Evolutionary conservation across 805 yeast species (phyloP).

Genomic region (Kodamaea sagamina): DNA sequence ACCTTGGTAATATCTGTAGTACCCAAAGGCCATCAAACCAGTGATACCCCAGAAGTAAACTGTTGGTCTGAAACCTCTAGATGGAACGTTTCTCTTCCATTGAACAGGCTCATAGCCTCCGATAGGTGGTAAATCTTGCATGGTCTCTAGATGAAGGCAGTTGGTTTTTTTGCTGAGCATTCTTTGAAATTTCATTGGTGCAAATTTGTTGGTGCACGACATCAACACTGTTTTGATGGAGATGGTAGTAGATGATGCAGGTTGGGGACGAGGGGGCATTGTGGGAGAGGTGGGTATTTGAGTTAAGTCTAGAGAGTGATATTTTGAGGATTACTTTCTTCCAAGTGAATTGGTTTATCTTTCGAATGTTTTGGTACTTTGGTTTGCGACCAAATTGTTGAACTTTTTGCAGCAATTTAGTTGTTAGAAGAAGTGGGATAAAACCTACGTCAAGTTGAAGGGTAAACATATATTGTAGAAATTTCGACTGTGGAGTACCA

Average conservation of each 20-base stretch:
- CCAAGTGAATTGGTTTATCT: too few species aligned
- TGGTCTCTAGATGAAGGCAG: slow-evolving; percentile 14
- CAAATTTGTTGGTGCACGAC: slow-evolving; percentile 11
- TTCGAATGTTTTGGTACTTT: too few species aligned
- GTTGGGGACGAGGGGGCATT: neutral
- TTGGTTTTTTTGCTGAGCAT: slow-evolving; percentile 11
- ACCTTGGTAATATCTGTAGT: slow-evolving; percentile 63
- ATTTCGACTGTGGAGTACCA: too few species aligned
- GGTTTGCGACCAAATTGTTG: too few species aligned
- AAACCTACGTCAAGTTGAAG: too few species aligned
- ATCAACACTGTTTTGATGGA: neutral
- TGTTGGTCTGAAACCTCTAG: slow-evolving; percentile 81
- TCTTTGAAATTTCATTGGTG: slow-evolving; percentile 13
- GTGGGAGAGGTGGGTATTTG: neutral
- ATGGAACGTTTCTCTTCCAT: slow-evolving; percentile 85
- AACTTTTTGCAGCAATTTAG: too few species aligned
- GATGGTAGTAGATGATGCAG: neutral
- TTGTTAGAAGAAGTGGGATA: too few species aligned
- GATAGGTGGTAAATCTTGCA: slow-evolving; percentile 85
- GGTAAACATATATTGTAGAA: too few species aligned
- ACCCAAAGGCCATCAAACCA: slow-evolving; percentile 69
- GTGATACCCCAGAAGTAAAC: slow-evolving; percentile 66
- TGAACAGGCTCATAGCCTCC: slow-evolving; percentile 86
- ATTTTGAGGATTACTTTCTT: too few species aligned
- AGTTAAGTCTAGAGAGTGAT: too few species aligned